Base-by-base conservation (phyloP, 345 rosid species). In the Linum lewisii region DNA sequence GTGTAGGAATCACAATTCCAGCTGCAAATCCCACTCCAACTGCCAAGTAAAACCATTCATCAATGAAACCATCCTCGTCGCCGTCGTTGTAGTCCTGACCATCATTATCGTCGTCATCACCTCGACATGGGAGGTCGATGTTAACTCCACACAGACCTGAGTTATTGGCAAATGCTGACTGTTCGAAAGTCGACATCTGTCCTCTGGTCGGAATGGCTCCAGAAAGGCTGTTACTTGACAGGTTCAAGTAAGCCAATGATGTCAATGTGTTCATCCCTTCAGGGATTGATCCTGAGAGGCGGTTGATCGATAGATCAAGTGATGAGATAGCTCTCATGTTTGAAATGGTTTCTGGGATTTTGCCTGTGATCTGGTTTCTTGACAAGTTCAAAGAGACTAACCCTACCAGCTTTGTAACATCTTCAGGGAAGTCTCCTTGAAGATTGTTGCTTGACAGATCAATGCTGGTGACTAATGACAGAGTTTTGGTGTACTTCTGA, bases 221-320 rank as follows among this genome's bases (percentile, higher is more conserved):
- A 0, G 76, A 71, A 37, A 82, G 64, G 20, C 63, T 25, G 32
- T 78, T 80, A 26, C 63, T 20, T 0, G 78, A 78, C 26, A 77
- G 54, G 60, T 82, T 71, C 59, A 82, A 25, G 60, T 63, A 74
- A 7, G 69, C 65, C 44, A 75, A 26, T 57, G 70, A 82, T 2
- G 82, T 49, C 24, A 80, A 1, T 6, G 69, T 57, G 1, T 79
- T n/a, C 69, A 82, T 44, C 70, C 66, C 64, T 15, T 69, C 24
- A 32, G 84, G 87, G 54, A 78, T 75, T 45, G 64, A 51, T 51
- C 81, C 79, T 2, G 78, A 73, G 6, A 80, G 70, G 24, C 20
- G 47, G 49, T 80, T 82, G 53, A 68, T 68, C 45, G 84, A 77
- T 49, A 82, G 76, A 72, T 79, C 86, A 54, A 81, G 80, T 19